Evolutionary conservation across 305 asterid species (phyloP), one percentile per base, ranked within the genome.

Genomic region (Plantago coronopus): DNA sequence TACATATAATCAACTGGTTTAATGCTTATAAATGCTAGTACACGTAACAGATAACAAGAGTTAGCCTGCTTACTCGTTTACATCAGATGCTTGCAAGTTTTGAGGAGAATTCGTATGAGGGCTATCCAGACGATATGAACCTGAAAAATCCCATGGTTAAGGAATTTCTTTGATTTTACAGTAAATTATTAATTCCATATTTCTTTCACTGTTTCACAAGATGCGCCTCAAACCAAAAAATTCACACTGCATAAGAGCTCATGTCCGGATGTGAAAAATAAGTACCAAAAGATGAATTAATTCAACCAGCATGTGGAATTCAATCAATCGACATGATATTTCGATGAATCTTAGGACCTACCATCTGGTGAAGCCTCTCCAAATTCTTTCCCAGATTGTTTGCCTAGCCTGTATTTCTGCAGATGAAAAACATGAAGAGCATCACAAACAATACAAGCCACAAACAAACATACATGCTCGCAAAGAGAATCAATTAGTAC

Each of bases 381-480:
- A 60, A 79, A 66, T 70, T 86, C 95, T 73, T 84, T 89, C 69
- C 94, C 94, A 49, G 88, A 83, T 74, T 86, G 96, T 84, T 86
- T 86, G 63, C 96, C 95, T 69, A 89, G 67, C 70, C 96, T 71
- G 74, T 86, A 89, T 74, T 89, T 89, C 96, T 89, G 91, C 69
- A 74, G 57, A 63, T 69, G 61, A 1, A 56, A 47, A 61, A 69
- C 45, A 46, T 63, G 37, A 60, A 63, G 29, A 20, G 22, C 4
- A 62, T 17, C 68, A 40, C 37, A 23, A 51, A 47, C 23, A 67
- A 42, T 23, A 58, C 45, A 57, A 50, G 63, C 44, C 66, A 51
- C 48, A 48, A 13, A 12, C 50, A 12, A 61, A 21, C 38, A 21
- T 17, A 12, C 8, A 56, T n/a, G n/a, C 19, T n/a, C 17, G 37